phyloP scores from a whole-genome alignment of 2,329 filamentous ascomycete species.

The Diaporthe batatas region DNA sequence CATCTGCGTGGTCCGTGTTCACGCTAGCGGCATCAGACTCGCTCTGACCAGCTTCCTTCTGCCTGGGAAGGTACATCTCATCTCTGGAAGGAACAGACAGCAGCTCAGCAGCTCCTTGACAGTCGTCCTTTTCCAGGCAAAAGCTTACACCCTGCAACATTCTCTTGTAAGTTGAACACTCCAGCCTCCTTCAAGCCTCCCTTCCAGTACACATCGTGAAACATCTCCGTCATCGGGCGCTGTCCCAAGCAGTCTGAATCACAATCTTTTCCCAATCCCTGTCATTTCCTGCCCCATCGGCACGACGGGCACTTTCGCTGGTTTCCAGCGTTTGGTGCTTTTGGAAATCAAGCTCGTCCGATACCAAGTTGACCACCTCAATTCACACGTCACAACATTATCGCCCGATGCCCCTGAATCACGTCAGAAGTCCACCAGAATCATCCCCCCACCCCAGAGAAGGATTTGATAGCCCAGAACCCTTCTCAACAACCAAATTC shows the following conservation, averaged over 20 bases:
- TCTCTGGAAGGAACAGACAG: slow-evolving; percentile 9
- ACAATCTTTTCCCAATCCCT: too few relatives aligned
- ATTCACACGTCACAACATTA: too few relatives aligned
- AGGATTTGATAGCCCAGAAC: neutral
- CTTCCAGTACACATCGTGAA: neutral
- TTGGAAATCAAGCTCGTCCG: neutral
- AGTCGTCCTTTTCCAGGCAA: neutral
- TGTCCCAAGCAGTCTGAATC: neutral
- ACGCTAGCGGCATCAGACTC: neutral
- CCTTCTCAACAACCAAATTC: neutral
- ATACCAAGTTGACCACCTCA: neutral
- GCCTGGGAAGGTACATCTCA: slow-evolving; percentile 10
- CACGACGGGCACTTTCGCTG: neutral
- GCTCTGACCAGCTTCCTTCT: neutral
- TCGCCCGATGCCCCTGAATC: too few relatives aligned
- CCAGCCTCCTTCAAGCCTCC: too few relatives aligned
- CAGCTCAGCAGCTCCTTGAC: neutral
- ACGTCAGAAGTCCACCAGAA: too few relatives aligned
- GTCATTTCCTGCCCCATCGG: neutral
- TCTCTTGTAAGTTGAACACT: neutral
- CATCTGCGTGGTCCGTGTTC: neutral
- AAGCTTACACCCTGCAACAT: neutral
- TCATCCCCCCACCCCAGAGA: neutral
- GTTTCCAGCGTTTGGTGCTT: neutral
- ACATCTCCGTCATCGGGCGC: neutral